Base-by-base conservation (phyloP, 805 yeast species). In the Candida schatavii region DNA sequence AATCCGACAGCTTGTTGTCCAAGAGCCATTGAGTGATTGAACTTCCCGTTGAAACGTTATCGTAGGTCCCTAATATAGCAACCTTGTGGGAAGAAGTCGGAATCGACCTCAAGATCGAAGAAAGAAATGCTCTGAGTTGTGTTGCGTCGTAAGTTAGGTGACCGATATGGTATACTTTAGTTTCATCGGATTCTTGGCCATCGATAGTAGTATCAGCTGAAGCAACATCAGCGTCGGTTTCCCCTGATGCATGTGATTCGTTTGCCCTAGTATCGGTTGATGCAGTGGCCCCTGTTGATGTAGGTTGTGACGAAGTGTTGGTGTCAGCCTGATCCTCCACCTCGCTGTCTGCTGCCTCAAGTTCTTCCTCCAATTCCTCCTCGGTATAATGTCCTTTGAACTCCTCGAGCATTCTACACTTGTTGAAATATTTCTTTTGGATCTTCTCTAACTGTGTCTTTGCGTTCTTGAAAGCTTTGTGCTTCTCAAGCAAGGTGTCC, bases 331-430 rank as follows among this genome's bases (percentile, higher is more conserved):
- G 36, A 4, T 33, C 32, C 10, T 29, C 14, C 14, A 25, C 18
- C 23, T 46, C 42, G 4, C 45, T 46, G 20, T 45, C 46, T 29
- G 55, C 57, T 22, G 54, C 30, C 32, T 52, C 63, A 26, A 44
- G 48, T 55, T 54, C 64, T 30, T 70, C 63, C 20, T 46, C 46
- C 27, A 68, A 50, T 40, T 72, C 75, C 7, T 74, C 80, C 18
- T 70, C 78, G 10, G 69, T 56, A 42, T 68, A 68, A 34, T 70
- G 71, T 1, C 73, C 61, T 49, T 72, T 77, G 54, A 78, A 73
- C 42, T 83, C 87, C 57, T 87, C 95, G 40, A 85, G 68, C 45
- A 79, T 65, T 39, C 95, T 68, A 59, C 93, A 86, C 56, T 83
- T 84, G 61, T 81, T 85, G 70, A 84, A 86, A 59, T 88, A 88